A percentile compares a stretch with the other conserved stretches of the same genome.
These are phyloP conservation scores for Cryptomeria japonica DNA, from an alignment of 75 land plant genomes.

Conservation along the genomic window DNA sequence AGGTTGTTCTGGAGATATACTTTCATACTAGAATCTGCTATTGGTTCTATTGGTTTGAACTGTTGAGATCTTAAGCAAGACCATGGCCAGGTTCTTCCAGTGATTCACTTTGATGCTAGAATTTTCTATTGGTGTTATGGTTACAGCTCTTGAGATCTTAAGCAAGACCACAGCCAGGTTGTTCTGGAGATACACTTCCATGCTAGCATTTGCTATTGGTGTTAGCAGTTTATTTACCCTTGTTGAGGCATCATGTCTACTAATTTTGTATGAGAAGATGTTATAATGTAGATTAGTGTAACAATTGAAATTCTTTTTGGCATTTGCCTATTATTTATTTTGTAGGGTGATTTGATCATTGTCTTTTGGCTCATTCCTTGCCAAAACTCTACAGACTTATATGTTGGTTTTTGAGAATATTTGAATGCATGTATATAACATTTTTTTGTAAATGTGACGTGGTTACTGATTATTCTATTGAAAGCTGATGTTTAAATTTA, in stretches of 20 bases:
- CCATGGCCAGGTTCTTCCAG: background rate
- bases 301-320: background rate
- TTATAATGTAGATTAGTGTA: constrained; percentile 3
- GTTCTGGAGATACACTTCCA: background rate
- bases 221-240: background rate
- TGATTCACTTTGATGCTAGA: background rate
- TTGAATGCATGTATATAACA: constrained; percentile 7
- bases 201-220: background rate
- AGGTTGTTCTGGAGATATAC: background rate
- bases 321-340: background rate
- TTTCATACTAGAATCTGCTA: background rate
- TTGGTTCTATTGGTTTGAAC: background rate
- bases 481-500: background rate
- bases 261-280: background rate
- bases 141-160: background rate
- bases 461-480: background rate
- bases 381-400: background rate
- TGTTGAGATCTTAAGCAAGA: background rate
- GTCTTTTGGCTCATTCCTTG: background rate
- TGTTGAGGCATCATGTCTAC: background rate
- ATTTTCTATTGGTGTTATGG: background rate
- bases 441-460: constrained; percentile 7
- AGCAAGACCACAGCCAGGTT: background rate
- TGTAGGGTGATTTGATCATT: background rate
- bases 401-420: background rate